phyloP scores from a whole-genome alignment of 768 basidiomycete species.

The Podaxis sp. region DNA sequence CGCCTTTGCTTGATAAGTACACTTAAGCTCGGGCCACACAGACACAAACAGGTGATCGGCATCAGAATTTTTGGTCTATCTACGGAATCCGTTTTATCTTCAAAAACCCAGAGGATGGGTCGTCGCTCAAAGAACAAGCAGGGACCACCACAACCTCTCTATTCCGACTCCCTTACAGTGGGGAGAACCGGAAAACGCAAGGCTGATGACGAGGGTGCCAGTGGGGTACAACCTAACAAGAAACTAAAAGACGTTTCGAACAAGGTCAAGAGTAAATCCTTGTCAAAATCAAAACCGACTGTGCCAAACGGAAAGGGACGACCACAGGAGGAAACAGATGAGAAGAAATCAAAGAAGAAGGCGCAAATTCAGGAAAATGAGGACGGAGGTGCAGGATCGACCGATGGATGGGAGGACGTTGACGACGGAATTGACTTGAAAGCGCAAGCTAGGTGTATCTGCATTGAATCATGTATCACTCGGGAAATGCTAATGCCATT shows the following conservation, averaged over 20 bases:
- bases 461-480: constrained; percentile 1
- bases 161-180: constrained; percentile 33
- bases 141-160: constrained; percentile 58
- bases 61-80: constrained; percentile 7
- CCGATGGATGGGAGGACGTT: constrained; percentile 62
- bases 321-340: constrained; percentile 14
- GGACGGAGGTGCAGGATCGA: constrained; percentile 20
- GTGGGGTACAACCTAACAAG: constrained; percentile 40
- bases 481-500: background rate
- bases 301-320: constrained; percentile 13
- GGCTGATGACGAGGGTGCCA: constrained; percentile 35
- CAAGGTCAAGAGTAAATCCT: constrained; percentile 30
- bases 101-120: constrained; percentile 51
- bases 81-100: background rate
- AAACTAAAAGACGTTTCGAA: constrained; percentile 39
- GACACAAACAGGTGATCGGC: constrained; percentile 9
- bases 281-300: constrained; percentile 16
- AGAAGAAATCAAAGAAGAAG: constrained; percentile 9
- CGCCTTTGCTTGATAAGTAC: too few species aligned
- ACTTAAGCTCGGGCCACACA: background rate
- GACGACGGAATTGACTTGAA: constrained; percentile 44
- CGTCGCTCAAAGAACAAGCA: constrained; percentile 86
- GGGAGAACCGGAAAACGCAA: constrained; percentile 74
- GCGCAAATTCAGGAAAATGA: constrained; percentile 16
- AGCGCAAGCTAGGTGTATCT: constrained; percentile 35